Conservation (phyloP, 1,284 basidiomycete genomes). For the Marasmius sp. region DNA sequence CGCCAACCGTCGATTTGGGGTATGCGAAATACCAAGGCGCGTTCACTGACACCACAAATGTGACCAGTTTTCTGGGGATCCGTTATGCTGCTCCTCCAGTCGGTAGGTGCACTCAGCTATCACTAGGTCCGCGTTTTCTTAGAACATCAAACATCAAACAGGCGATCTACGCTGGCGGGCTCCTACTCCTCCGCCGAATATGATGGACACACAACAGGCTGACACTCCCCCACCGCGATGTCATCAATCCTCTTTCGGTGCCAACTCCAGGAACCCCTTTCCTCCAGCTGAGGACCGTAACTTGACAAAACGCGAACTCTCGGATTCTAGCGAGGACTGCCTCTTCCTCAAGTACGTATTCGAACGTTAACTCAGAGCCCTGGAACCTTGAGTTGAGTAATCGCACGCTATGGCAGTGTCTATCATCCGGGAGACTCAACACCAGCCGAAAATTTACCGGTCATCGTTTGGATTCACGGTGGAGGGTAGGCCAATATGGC, state of each 20-base stretch:
- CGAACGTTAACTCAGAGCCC: neutral
- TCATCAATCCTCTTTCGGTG: conserved; percentile 20
- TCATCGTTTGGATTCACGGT: conserved; percentile 22
- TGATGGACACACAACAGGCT: conserved; percentile 31
- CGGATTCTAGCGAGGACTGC: conserved; percentile 33
- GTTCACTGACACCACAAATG: conserved; percentile 28
- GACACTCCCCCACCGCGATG: conserved; percentile 29
- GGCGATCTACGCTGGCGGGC: conserved; percentile 35
- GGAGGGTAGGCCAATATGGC: conserved; percentile 2
- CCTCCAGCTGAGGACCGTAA: conserved; percentile 1
- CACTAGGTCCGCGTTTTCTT: neutral
- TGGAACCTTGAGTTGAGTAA: neutral
- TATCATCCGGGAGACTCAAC: conserved; percentile 15
- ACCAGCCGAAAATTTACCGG: conserved; percentile 23
- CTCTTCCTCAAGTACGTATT: conserved; percentile 37
- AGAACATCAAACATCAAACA: neutral
- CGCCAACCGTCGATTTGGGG: conserved; percentile 33
- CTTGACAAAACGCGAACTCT: conserved; percentile 7
- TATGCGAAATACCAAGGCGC: conserved; percentile 38
- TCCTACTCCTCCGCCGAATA: conserved; percentile 27
- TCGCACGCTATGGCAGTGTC: conserved; percentile 24
- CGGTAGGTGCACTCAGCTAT: conserved; percentile 20
- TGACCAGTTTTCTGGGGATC: conserved; percentile 39
- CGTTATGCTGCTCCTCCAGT: conserved; percentile 41
- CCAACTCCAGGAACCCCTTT: conserved; percentile 23